A percentile compares a stretch with the other conserved stretches of the same genome.
Conservation (phyloP, 345 rosid species). For the Anastatica hierochuntica region DNA sequence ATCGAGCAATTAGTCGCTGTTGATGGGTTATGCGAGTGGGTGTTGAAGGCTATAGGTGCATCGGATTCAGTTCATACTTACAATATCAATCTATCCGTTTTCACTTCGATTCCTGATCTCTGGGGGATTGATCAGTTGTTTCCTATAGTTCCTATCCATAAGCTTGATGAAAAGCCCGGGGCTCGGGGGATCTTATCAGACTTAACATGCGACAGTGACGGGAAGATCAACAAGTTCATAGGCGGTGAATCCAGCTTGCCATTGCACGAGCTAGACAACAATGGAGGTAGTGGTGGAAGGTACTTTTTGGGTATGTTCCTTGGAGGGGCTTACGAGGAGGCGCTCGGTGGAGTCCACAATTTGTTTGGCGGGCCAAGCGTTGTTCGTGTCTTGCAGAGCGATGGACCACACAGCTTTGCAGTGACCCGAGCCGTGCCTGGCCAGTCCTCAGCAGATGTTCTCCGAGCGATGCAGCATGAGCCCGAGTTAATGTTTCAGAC, state of each 20-base stretch:
- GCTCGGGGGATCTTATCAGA: constrained; percentile 73
- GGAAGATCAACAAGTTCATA: constrained; percentile 79
- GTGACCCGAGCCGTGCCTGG: constrained; percentile 82
- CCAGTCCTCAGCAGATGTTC: constrained; percentile 79
- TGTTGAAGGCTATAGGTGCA: constrained; percentile 44
- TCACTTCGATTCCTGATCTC: constrained; percentile 94
- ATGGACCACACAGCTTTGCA: constrained; percentile 88
- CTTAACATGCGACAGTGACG: constrained; percentile 90
- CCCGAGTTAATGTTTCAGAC: constrained; percentile 95
- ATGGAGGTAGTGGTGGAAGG: constrained; percentile 17
- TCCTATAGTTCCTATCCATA: constrained; percentile 85
- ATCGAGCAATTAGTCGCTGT: constrained; percentile 80
- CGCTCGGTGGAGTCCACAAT: constrained; percentile 94
- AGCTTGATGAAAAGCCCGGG: constrained; percentile 61
- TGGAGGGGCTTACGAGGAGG: constrained; percentile 99
- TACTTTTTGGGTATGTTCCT: constrained; percentile 95
- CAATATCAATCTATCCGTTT: constrained; percentile 72
- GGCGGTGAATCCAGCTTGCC: constrained; percentile 86
- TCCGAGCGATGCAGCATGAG: constrained; percentile 92
- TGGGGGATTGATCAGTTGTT: constrained; percentile 94
- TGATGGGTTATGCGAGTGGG: constrained; percentile 75
- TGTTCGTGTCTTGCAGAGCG: constrained; percentile 77
- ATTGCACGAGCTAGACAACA: constrained; percentile 64
- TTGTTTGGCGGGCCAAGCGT: constrained; percentile 90
- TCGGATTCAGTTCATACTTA: constrained; percentile 54